Evolutionary conservation across 306 rosid genomes (phyloP), one percentile per base, ranked within the genome.

Genomic region (Leucaena leucocephala): DNA sequence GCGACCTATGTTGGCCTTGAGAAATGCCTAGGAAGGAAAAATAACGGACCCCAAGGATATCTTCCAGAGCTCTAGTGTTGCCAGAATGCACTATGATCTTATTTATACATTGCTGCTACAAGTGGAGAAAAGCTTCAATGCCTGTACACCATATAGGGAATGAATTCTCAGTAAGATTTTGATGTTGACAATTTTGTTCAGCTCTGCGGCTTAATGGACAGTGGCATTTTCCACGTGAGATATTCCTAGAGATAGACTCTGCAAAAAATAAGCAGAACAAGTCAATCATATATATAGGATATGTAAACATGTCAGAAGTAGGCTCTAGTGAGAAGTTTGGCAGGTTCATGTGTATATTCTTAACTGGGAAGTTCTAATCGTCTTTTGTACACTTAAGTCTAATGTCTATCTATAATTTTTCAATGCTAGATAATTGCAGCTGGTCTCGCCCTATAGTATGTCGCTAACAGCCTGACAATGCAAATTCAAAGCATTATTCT

Each of bases 111-210:
- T 15, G 65, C 49, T 35, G 36, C 34, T 72, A 36, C 65, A 36
- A 38, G n/a, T 16, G 76, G n/a, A 58, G 36, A 50, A 72, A 8
- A 52, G 65, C 49, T 36, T 49, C n/a, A 54, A 17, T 2, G 4
- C 48, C 48, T 17, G 64, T 74, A 22, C 70, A 22, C 69, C 50
- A 57, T 39, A 42, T 49, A 57, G 70, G 59, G 68, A 74, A 45
- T 83, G 79, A 52, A 64, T 71, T 65, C 65, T 21, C 54, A 43
- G 36, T 36, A 73, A 67, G 81, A 50, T 85, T 82, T 71, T 76
- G 14, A 46, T 59, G 58, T 58, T 77, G 71, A 63, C 33, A 74
- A 71, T 40, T 43, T 71, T 45, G 59, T 75, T 71, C 72, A 57
- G 55, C 33, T 70, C 82, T 74, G 43, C 76, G 74, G 71, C 72